These are phyloP conservation scores for Neurospora sp. DNA, from an alignment of 2,329 filamentous ascomycete species.

Conservation along the genomic window DNA sequence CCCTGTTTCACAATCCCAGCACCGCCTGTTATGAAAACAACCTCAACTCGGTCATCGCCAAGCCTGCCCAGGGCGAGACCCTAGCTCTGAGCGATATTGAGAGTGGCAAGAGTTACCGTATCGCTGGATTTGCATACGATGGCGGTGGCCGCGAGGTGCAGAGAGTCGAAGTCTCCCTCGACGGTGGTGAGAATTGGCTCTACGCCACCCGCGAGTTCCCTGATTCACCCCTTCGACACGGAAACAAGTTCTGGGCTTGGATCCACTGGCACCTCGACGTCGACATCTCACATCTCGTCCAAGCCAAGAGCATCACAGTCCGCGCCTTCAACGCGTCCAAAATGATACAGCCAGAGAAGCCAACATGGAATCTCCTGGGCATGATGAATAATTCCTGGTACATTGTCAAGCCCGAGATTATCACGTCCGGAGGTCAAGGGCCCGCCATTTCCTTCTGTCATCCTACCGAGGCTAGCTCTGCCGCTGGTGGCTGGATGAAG, in stretches of 20 bases:
- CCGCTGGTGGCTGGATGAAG: slow-evolving; percentile 41
- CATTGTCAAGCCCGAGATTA: slow-evolving; percentile 29
- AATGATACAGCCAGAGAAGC: slow-evolving; percentile 6
- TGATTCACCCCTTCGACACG: slow-evolving; percentile 37
- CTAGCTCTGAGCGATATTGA: slow-evolving; percentile 28
- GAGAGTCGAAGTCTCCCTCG: slow-evolving; percentile 37
- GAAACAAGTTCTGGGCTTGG: slow-evolving; percentile 46
- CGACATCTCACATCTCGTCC: slow-evolving; percentile 31
- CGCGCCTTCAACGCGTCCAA: slow-evolving; percentile 22
- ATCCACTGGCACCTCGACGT: slow-evolving; percentile 42
- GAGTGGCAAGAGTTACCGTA: slow-evolving; percentile 30
- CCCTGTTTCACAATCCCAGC: slow-evolving; percentile 37
- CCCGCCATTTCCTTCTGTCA: slow-evolving; percentile 34
- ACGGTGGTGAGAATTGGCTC: slow-evolving; percentile 35
- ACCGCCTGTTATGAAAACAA: slow-evolving; percentile 39
- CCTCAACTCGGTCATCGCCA: slow-evolving; percentile 37
- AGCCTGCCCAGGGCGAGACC: slow-evolving; percentile 35
- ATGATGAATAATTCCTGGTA: slow-evolving; percentile 50
- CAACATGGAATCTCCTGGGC: slow-evolving; percentile 23
- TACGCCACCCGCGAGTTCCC: slow-evolving; percentile 29
- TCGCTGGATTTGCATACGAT: slow-evolving; percentile 39
- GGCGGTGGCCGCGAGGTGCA: slow-evolving; percentile 40
- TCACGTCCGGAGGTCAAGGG: slow-evolving; percentile 22
- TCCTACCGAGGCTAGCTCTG: slow-evolving; percentile 33
- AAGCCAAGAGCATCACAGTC: slow-evolving; percentile 32